Percentiles rank a stretch among this genome's conserved stretches.
Evolutionary conservation across 192 early-diverging fungal genomes (phyloP).

Genomic region (Backusella parvicylindrica): DNA sequence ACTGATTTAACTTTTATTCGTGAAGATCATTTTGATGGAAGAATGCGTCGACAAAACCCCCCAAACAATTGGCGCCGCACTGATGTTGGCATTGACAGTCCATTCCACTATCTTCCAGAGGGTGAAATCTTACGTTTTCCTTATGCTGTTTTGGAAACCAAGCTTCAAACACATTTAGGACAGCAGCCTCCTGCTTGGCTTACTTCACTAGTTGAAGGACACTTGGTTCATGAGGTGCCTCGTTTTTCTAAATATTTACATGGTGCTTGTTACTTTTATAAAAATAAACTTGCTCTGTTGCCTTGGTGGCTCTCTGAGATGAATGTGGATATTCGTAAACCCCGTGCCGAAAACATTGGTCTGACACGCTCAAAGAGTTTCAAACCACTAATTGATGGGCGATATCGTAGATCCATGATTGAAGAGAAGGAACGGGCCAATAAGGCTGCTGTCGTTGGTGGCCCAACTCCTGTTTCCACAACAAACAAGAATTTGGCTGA

Average conservation of each 20-base stretch:
- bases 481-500: not conserved
- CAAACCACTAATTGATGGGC: slow-evolving; percentile 36
- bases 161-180: slow-evolving; percentile 68
- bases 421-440: slow-evolving; percentile 21
- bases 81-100: slow-evolving; percentile 76
- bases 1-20: slow-evolving; percentile 95
- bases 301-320: slow-evolving; percentile 46
- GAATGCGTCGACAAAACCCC: slow-evolving; percentile 50
- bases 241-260: slow-evolving; percentile 88
- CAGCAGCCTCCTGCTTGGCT: slow-evolving; percentile 76
- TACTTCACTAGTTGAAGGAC: slow-evolving; percentile 64
- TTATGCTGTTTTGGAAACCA: slow-evolving; percentile 91
- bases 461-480: not conserved
- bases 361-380: slow-evolving; percentile 33
- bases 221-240: slow-evolving; percentile 77
- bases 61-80: slow-evolving; percentile 90
- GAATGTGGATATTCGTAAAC: slow-evolving; percentile 50
- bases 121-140: slow-evolving; percentile 87
- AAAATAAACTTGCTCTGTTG: slow-evolving; percentile 21
- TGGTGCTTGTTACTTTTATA: slow-evolving; percentile 46
- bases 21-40: slow-evolving; percentile 79
- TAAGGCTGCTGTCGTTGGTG: slow-evolving; percentile 1
- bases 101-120: slow-evolving; percentile 73
- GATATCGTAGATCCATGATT: slow-evolving; percentile 33
- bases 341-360: slow-evolving; percentile 25